These are phyloP conservation scores for Epichloe hybrida DNA, from an alignment of 2,329 filamentous ascomycete species.

Conservation along the genomic window DNA sequence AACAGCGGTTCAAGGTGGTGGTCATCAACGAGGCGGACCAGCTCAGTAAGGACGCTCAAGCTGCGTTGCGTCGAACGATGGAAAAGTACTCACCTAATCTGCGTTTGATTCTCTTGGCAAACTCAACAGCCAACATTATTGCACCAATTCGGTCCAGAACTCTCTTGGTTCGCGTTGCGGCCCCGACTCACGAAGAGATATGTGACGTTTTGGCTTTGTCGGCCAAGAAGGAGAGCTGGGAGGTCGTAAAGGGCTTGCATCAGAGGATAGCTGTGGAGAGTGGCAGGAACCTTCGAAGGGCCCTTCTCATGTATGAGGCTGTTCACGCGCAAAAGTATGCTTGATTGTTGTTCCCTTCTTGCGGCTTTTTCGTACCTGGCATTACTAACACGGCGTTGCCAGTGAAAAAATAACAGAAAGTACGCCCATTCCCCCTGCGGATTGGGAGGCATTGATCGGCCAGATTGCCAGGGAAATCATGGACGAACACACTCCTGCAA, in stretches of 20 bases:
- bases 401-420: conserved; percentile 78
- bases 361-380: not conserved
- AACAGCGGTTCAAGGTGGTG: conserved; percentile 93
- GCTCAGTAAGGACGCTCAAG: conserved; percentile 85
- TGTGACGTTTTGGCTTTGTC: conserved; percentile 57
- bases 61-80: conserved; percentile 89
- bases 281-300: conserved; percentile 77
- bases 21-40: conserved; percentile 99
- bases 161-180: conserved; percentile 79
- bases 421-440: conserved; percentile 88
- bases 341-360: not conserved
- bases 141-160: conserved; percentile 93
- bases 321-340: conserved; percentile 92
- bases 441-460: conserved; percentile 87
- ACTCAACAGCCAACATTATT: conserved; percentile 96
- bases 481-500: conserved; percentile 78
- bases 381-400: conserved; percentile 17
- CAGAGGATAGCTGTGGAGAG: conserved; percentile 80
- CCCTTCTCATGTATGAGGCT: conserved; percentile 91
- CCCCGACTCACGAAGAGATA: conserved; percentile 77
- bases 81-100: conserved; percentile 98
- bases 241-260: conserved; percentile 62
- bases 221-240: conserved; percentile 73
- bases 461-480: conserved; percentile 90
- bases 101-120: conserved; percentile 80